Conservation (phyloP, 2,329 filamentous ascomycete species). For the Metarhizium sp. region DNA sequence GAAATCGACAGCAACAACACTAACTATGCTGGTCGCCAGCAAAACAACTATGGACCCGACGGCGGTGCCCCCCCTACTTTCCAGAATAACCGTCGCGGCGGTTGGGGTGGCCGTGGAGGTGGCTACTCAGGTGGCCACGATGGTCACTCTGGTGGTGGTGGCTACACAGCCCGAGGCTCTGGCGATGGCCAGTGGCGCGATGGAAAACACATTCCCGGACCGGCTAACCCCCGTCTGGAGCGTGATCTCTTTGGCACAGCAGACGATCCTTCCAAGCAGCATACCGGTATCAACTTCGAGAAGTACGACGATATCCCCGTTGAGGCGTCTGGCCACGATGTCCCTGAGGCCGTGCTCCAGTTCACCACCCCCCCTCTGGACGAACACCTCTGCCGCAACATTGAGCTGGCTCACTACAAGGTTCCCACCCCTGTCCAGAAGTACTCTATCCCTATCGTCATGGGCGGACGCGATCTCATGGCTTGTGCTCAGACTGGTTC, state of each 20-base stretch:
- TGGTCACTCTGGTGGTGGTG: conserved; percentile 31
- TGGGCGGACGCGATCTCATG: conserved; percentile 96
- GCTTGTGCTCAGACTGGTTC: conserved; percentile 99
- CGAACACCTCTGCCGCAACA: conserved; percentile 87
- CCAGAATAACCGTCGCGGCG: conserved; percentile 22
- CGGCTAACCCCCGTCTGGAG: conserved; percentile 80
- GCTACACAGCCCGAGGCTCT: conserved; percentile 61
- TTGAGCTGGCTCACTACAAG: conserved; percentile 88
- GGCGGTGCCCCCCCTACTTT: conserved; percentile 8
- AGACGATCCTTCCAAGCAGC: conserved; percentile 85
- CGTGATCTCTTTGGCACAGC: conserved; percentile 88
- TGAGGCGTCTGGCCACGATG: conserved; percentile 87
- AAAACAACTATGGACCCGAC: conserved; percentile 20
- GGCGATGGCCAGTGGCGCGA: conserved; percentile 96
- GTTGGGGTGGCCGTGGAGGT: conserved; percentile 25
- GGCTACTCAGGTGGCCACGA: conserved; percentile 20
- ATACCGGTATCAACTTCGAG: conserved; percentile 99
- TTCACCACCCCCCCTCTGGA: conserved; percentile 96
- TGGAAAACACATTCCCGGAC: conserved; percentile 90
- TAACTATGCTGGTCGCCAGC: conserved; percentile 16
- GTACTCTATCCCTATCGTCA: conserved; percentile 98
- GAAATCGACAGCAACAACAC: conserved; percentile 4
- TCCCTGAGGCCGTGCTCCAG: conserved; percentile 80
- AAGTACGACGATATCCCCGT: conserved; percentile 99
- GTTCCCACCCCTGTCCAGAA: conserved; percentile 96